phyloP scores from a whole-genome alignment of 495 filamentous ascomycete genomes.

The Penicillium ucsense region DNA sequence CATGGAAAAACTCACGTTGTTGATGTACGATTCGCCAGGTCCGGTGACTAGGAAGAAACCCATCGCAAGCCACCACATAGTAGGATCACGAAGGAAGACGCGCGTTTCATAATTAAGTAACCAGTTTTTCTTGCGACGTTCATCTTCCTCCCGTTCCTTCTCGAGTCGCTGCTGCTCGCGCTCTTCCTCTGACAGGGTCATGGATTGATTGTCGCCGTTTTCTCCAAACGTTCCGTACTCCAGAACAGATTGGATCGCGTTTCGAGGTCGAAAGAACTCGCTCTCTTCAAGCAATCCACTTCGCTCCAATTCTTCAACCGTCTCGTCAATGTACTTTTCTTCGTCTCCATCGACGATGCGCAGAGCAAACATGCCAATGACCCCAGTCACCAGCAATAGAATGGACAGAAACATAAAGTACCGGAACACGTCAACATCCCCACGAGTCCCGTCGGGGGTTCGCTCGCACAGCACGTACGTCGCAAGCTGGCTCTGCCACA shows the following conservation, averaged over 20 bases:
- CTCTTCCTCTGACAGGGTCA: conserved; percentile 35
- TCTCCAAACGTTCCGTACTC: conserved; percentile 46
- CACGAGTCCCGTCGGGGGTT: conserved; percentile 47
- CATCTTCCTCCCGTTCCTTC: conserved; percentile 50
- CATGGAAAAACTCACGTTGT: conserved; percentile 48
- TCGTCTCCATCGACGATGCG: conserved; percentile 54
- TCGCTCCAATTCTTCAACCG: conserved; percentile 72
- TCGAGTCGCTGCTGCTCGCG: conserved; percentile 37
- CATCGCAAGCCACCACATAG: conserved; percentile 88
- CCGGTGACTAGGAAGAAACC: conserved; percentile 93
- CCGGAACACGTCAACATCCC: conserved; percentile 75
- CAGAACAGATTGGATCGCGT: conserved; percentile 22
- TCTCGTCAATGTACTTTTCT: conserved; percentile 71
- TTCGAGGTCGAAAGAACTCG: conserved; percentile 46
- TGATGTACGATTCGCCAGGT: conserved; percentile 92
- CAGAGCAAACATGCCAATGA: conserved; percentile 65
- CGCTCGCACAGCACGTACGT: conserved; percentile 65
- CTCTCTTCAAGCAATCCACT: conserved; percentile 73
- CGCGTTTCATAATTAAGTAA: conserved; percentile 81
- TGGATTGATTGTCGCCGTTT: conserved; percentile 19
- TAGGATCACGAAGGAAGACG: conserved; percentile 71
- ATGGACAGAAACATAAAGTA: conserved; percentile 78
- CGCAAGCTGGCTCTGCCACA: conserved; percentile 90
- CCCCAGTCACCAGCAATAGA: conserved; percentile 54
- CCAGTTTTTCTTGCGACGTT: conserved; percentile 68